phyloP scores from a whole-genome alignment of 139 green algal species.

The Chlamydomonas sp. region DNA sequence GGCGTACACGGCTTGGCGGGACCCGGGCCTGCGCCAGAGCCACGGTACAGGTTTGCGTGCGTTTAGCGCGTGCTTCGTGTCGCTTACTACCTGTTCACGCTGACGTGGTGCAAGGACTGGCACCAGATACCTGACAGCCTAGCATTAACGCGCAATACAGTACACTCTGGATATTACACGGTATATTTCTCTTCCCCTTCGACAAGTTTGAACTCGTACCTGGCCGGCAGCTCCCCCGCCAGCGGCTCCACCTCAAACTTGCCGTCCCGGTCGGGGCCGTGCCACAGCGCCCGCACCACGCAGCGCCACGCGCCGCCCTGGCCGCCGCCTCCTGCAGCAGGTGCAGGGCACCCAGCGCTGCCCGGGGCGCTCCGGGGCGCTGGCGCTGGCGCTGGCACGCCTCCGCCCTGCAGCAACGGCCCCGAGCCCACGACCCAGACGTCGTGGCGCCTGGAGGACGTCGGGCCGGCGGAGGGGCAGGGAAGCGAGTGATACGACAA shows the following conservation, averaged over 20 bases:
- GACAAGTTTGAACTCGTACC: not conserved
- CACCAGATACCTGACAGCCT: no score
- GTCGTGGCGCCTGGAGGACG: slow-evolving; percentile 63
- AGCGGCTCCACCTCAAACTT: slow-evolving; percentile 82
- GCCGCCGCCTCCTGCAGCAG: not conserved
- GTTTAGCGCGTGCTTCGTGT: no score
- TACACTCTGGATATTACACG: no score
- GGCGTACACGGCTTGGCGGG: slow-evolving; percentile 45
- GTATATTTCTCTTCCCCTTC: no score
- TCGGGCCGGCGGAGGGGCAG: not conserved
- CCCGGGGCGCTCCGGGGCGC: not conserved
- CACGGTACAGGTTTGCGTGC: no score
- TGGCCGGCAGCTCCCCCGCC: not conserved
- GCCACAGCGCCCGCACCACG: slow-evolving; percentile 67
- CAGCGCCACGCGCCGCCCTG: not conserved
- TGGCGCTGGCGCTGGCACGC: not conserved
- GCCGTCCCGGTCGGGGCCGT: slow-evolving; percentile 84
- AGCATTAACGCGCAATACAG: no score
- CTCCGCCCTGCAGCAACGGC: slow-evolving; percentile 38
- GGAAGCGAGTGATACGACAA: not conserved
- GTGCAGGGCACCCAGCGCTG: not conserved
- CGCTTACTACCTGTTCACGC: no score
- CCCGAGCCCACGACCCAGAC: slow-evolving; percentile 76
- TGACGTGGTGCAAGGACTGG: no score
- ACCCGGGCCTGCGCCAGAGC: no score